A percentile compares a stretch with the other conserved stretches of the same genome.
Evolutionary conservation across 1,139 yeast genomes (phyloP).

Genomic region (Debaryomycetaceae sp.): DNA sequence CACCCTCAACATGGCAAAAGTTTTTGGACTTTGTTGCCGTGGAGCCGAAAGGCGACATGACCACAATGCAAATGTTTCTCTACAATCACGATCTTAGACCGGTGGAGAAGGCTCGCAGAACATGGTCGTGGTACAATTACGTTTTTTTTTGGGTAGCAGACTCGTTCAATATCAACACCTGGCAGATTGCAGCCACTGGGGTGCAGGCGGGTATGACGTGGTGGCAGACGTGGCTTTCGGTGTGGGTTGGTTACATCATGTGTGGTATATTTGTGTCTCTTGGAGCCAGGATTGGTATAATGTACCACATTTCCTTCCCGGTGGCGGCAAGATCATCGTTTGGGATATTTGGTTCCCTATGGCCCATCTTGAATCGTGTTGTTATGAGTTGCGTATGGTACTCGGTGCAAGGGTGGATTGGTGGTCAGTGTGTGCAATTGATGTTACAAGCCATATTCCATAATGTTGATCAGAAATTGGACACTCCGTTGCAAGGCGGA

Average conservation of each 20-base stretch:
- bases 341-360: slow-evolving; percentile 73
- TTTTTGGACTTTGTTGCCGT: slow-evolving; percentile 15
- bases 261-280: slow-evolving; percentile 60
- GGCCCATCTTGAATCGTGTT: slow-evolving; percentile 79
- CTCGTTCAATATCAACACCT: slow-evolving; percentile 80
- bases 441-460: slow-evolving; percentile 70
- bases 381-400: slow-evolving; percentile 85
- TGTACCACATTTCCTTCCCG: slow-evolving; percentile 75
- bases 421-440: slow-evolving; percentile 75
- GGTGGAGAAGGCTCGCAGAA: slow-evolving; percentile 61
- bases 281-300: slow-evolving; percentile 68
- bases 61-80: slow-evolving; percentile 53
- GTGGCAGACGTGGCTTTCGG: slow-evolving; percentile 89
- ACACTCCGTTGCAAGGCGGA: slow-evolving; percentile 23
- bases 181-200: slow-evolving; percentile 89
- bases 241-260: slow-evolving; percentile 67
- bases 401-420: slow-evolving; percentile 77
- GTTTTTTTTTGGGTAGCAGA: slow-evolving; percentile 84
- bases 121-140: slow-evolving; percentile 79
- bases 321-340: slow-evolving; percentile 69
- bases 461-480: slow-evolving; percentile 40
- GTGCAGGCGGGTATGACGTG: slow-evolving; percentile 68
- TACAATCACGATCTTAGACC: slow-evolving; percentile 75
- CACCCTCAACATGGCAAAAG: slow-evolving; percentile 15
- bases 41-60: slow-evolving; percentile 29